A percentile compares a stretch with the other conserved stretches of the same genome.
These are phyloP conservation scores for Athelia psychrophila DNA, from an alignment of 1,284 basidiomycete species.

Conservation along the genomic window DNA sequence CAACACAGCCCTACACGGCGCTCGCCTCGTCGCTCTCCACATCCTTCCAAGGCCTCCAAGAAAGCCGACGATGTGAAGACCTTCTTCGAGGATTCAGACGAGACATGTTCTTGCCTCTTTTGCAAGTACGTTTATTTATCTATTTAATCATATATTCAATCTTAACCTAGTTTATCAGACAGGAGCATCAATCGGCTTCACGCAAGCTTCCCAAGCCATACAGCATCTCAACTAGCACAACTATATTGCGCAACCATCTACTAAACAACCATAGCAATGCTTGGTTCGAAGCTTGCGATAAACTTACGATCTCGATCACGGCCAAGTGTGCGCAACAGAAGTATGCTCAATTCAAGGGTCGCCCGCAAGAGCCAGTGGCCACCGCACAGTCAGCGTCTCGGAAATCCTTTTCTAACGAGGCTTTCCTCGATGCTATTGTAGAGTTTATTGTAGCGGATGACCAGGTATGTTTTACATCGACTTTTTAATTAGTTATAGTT, in stretches of 20 bases:
- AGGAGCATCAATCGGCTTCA: background rate
- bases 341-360: background rate
- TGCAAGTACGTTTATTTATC: background rate
- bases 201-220: background rate
- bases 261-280: background rate
- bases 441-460: conserved; percentile 21
- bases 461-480: conserved; percentile 16
- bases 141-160: background rate
- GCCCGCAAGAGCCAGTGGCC: background rate
- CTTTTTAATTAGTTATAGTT: background rate
- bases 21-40: background rate
- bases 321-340: background rate
- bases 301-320: background rate
- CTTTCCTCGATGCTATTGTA: background rate
- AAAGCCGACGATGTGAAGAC: background rate
- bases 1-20: background rate
- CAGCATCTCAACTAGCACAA: background rate
- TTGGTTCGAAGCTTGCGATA: background rate
- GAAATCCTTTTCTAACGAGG: background rate
- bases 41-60: background rate
- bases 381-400: background rate
- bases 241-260: background rate
- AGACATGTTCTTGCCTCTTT: background rate
- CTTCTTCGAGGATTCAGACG: background rate
- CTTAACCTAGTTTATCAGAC: background rate